Evolutionary conservation across 495 filamentous ascomycete species (phyloP), one percentile per base, ranked within the genome.

Genomic region (Aspergillus haitiensis): DNA sequence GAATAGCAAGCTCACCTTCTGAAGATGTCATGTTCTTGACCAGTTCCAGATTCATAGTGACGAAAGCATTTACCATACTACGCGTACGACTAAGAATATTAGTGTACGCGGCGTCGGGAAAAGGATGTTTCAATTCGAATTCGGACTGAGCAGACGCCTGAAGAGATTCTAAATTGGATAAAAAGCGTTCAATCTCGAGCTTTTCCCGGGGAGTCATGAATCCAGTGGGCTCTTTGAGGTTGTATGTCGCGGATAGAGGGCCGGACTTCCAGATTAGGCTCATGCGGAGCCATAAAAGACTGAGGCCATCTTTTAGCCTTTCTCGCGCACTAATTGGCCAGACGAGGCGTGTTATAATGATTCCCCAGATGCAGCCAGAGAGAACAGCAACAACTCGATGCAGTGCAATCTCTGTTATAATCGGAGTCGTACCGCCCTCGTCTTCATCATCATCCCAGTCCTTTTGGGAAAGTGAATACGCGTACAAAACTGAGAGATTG

Each of bases 231-330:
- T 73, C 71, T 15, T 74, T 75, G 11, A 56, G 61, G 39, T 84
- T 80, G 2, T 90, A 79, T 33, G 95, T 82, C 12, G 82, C 83
- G 2, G 88, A 86, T 13, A 98, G 77, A 0, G 94, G 94, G n/a
- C 94, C 92, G n/a, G 90, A 85, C 69, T 90, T 92, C 94, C 94
- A 98, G 56, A 97, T 89, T 15, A 98, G 78, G n/a, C 88, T 89
- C 89, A 98, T 91, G 37, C 92, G 87, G 12, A 98, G 80, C 85
- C 93, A 97, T 10, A 98, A 79, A 33, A 95, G 76, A 56, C 87
- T 88, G 33, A 97, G 78, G 11, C 92, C 92, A 56, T 92, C 84
- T 69, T 96, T 92, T 67, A 97, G 82, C 71, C 95, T 93, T 40
- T 78, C 75, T 39, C 95, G 81, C 3, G 93, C 94, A 18, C 89